phyloP scores from a whole-genome alignment of 2,329 filamentous ascomycete species.

The Magnaporthiopsis rhizophila region DNA sequence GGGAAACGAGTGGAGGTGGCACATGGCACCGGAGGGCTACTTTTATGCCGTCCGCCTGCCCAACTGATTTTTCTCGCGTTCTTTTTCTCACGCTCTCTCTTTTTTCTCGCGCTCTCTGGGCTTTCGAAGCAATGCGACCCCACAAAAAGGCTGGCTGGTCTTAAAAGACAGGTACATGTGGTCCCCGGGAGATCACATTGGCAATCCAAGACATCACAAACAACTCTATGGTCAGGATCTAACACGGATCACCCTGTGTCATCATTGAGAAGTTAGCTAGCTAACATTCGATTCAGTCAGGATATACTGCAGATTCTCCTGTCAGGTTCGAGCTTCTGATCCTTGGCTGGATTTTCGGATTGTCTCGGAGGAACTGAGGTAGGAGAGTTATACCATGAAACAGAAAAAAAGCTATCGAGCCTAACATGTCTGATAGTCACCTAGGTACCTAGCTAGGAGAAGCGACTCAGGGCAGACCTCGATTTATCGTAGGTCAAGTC shows the following conservation, averaged over 20 bases:
- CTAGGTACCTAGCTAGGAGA: neutral
- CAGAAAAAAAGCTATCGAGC: neutral
- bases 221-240: neutral
- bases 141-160: neutral
- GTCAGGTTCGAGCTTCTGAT: neutral
- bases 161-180: neutral
- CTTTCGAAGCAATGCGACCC: neutral
- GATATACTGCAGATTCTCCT: neutral
- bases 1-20: constrained; percentile 47
- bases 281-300: neutral
- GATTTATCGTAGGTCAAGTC: neutral
- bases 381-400: neutral
- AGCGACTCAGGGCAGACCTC: neutral
- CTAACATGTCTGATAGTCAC: neutral
- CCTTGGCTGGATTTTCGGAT: neutral
- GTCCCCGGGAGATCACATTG: neutral
- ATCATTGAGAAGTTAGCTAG: neutral
- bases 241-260: neutral
- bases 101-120: neutral
- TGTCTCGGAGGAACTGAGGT: neutral
- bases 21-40: constrained; percentile 45
- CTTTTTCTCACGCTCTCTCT: neutral
- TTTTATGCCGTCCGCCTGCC: constrained; percentile 54
- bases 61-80: constrained; percentile 17
- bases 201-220: neutral